Evolutionary conservation across 2,329 filamentous ascomycete genomes (phyloP).

Genomic region (Gnomoniopsis sp.): DNA sequence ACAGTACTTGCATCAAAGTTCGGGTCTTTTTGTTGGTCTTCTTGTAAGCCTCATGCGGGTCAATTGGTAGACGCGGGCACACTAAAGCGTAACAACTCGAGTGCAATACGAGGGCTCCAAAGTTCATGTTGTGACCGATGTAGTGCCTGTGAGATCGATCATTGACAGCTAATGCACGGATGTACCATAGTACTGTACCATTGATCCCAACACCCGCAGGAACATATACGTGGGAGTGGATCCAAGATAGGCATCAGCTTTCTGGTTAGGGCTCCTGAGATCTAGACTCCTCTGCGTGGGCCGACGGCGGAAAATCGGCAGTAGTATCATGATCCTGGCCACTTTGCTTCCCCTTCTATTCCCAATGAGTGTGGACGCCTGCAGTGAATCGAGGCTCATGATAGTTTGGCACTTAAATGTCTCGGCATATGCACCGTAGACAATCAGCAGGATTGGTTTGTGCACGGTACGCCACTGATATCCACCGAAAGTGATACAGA

Average conservation of each 20-base stretch:
- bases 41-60: neutral
- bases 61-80: neutral
- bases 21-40: too few species aligned
- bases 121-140: neutral
- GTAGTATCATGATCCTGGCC: neutral
- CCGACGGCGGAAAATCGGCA: neutral
- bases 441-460: neutral
- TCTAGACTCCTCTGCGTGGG: neutral
- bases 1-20: neutral
- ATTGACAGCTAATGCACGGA: neutral
- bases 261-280: too few species aligned
- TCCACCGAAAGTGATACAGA: too few species aligned
- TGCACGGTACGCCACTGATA: neutral
- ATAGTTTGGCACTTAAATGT: neutral
- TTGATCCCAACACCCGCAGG: neutral
- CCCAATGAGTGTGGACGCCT: neutral
- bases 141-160: neutral
- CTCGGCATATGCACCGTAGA: neutral
- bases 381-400: neutral
- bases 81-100: neutral
- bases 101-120: neutral
- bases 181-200: constrained; percentile 2
- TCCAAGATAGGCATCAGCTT: neutral
- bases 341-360: neutral
- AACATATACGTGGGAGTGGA: neutral